Evolutionary conservation across 768 basidiomycete species (phyloP).

Genomic region (Calvatia gigantea): DNA sequence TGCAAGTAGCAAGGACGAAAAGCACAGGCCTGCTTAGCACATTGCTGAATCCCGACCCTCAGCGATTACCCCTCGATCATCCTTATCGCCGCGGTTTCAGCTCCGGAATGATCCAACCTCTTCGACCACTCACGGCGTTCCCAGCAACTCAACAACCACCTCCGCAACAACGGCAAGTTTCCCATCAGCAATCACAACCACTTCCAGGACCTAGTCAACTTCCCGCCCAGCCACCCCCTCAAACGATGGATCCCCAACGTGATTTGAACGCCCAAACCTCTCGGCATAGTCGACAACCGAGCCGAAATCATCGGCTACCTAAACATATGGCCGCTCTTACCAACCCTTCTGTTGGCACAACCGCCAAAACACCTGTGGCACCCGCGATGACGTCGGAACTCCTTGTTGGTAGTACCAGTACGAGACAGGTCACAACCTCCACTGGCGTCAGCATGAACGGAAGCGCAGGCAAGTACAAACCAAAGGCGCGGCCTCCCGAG

Average conservation of each 20-base stretch:
- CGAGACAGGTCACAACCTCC: conserved; percentile 4
- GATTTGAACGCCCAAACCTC: neutral
- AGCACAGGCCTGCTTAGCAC: conserved; percentile 59
- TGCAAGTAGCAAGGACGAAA: conserved; percentile 26
- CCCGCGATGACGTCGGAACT: conserved; percentile 10
- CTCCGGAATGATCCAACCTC: conserved; percentile 38
- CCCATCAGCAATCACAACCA: neutral
- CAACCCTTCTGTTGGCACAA: neutral
- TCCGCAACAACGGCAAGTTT: neutral
- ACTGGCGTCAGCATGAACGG: neutral
- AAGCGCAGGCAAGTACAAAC: conserved; percentile 39
- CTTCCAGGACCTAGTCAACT: neutral
- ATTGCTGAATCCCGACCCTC: conserved; percentile 70
- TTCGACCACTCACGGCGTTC: conserved; percentile 15
- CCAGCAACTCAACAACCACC: conserved; percentile 3
- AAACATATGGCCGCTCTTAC: conserved; percentile 3
- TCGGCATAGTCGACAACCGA: conserved; percentile 7
- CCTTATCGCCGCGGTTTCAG: conserved; percentile 53
- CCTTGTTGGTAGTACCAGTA: conserved; percentile 8
- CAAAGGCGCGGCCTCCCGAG: conserved; percentile 61
- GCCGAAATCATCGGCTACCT: conserved; percentile 6
- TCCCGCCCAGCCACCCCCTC: neutral
- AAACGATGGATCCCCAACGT: neutral
- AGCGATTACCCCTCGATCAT: conserved; percentile 54
- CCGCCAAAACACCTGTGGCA: conserved; percentile 10